phyloP scores from a whole-genome alignment of 192 early-diverging fungal genomes.

The Diversispora eburnea region DNA sequence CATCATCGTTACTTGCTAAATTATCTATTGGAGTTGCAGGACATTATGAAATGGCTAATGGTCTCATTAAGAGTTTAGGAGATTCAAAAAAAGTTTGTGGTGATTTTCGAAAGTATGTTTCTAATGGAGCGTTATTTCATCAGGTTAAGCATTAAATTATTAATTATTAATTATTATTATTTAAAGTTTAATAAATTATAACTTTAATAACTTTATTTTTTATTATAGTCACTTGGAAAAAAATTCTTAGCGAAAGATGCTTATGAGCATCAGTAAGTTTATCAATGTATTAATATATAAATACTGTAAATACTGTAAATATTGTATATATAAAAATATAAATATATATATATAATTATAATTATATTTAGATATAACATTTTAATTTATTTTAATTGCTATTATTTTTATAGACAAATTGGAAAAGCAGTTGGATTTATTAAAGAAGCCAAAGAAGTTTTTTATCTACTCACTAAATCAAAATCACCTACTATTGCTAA shows the following conservation, averaged over 20 bases:
- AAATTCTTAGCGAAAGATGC: slow-evolving; percentile 55
- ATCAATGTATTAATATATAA: background rate
- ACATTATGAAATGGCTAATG: slow-evolving; percentile 57
- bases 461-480: slow-evolving; percentile 44
- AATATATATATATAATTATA: background rate
- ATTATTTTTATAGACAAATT: slow-evolving; percentile 36
- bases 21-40: slow-evolving; percentile 53
- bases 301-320: background rate
- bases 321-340: too few relatives aligned
- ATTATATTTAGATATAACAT: background rate
- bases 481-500: slow-evolving; percentile 42
- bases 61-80: slow-evolving; percentile 50
- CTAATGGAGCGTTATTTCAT: slow-evolving; percentile 45
- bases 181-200: too few relatives aligned
- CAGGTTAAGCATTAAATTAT: slow-evolving; percentile 28
- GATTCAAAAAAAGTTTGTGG: slow-evolving; percentile 48
- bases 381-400: background rate
- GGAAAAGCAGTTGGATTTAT: slow-evolving; percentile 58
- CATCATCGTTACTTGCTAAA: slow-evolving; percentile 52
- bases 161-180: too few relatives aligned
- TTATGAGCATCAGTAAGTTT: slow-evolving; percentile 51
- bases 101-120: slow-evolving; percentile 52
- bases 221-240: slow-evolving; percentile 49
- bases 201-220: slow-evolving; percentile 15
- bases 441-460: slow-evolving; percentile 41